Evolutionary conservation across 768 basidiomycete species (phyloP).

Genomic region (Chalciporus sphaerocephalus): DNA sequence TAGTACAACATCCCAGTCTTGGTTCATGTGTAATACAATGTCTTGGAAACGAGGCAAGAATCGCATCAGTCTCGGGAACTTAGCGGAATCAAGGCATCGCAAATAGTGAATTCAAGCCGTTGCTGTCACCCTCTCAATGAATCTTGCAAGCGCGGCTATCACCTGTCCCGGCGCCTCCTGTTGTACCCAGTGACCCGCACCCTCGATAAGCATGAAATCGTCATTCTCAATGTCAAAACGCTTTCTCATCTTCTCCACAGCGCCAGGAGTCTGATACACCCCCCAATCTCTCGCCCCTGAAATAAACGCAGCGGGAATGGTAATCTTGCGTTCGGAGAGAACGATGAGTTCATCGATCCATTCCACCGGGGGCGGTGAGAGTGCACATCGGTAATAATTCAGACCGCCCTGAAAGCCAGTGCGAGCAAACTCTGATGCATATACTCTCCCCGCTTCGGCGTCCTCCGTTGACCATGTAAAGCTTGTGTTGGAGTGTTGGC

Average conservation of each 20-base stretch:
- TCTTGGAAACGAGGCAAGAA: background rate
- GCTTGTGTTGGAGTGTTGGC: slow-evolving; percentile 16
- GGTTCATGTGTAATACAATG: slow-evolving; percentile 13
- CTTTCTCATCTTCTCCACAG: slow-evolving; percentile 39
- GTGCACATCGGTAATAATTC: slow-evolving; percentile 48
- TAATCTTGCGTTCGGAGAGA: slow-evolving; percentile 44
- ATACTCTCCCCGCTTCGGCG: slow-evolving; percentile 40
- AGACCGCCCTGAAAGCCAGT: slow-evolving; percentile 65
- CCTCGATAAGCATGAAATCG: slow-evolving; percentile 48
- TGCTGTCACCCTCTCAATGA: slow-evolving; percentile 31
- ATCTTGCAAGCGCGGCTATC: slow-evolving; percentile 37
- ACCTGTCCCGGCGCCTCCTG: slow-evolving; percentile 49
- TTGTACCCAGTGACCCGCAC: slow-evolving; percentile 64
- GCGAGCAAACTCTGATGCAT: slow-evolving; percentile 43
- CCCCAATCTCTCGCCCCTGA: slow-evolving; percentile 59
- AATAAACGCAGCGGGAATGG: slow-evolving; percentile 55
- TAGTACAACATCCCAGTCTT: slow-evolving; percentile 11
- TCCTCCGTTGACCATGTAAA: slow-evolving; percentile 46
- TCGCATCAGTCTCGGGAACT: background rate
- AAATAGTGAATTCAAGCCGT: background rate
- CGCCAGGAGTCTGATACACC: slow-evolving; percentile 50
- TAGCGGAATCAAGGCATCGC: background rate
- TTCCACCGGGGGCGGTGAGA: slow-evolving; percentile 28
- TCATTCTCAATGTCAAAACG: slow-evolving; percentile 36
- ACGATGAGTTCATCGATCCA: slow-evolving; percentile 40